Evolutionary conservation across 2,329 filamentous ascomycete species (phyloP).

Genomic region (Ophiosphaerella korrae): DNA sequence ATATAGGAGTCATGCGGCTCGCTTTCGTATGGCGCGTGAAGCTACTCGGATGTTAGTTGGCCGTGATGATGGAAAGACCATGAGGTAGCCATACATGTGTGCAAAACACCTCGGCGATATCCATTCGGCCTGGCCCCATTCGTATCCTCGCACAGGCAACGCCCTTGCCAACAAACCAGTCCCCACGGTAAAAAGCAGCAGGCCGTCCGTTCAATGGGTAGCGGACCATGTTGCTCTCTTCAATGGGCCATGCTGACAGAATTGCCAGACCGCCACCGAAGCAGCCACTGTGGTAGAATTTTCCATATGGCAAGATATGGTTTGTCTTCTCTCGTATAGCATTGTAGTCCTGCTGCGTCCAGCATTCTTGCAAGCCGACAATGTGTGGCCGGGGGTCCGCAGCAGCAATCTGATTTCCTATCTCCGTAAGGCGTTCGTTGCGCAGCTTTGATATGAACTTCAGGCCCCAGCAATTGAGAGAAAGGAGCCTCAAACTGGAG

Average conservation of each 20-base stretch:
- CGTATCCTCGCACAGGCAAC: slow-evolving; percentile 82
- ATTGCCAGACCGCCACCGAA: slow-evolving; percentile 91
- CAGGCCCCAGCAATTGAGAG: slow-evolving; percentile 96
- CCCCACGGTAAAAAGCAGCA: slow-evolving; percentile 89
- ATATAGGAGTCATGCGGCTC: slow-evolving; percentile 83
- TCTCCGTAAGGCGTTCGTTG: slow-evolving; percentile 77
- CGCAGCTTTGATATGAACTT: slow-evolving; percentile 83
- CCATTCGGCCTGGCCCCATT: slow-evolving; percentile 66
- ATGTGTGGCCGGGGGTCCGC: slow-evolving; percentile 75
- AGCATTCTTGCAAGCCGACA: slow-evolving; percentile 94
- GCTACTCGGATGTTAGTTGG: slow-evolving; percentile 53
- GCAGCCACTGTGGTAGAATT: slow-evolving; percentile 89
- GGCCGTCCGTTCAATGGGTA: slow-evolving; percentile 94
- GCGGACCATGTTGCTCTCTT: slow-evolving; percentile 81
- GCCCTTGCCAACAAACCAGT: slow-evolving; percentile 97
- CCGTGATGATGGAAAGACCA: background rate
- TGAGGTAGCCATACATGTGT: slow-evolving; percentile 68
- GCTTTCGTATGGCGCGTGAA: slow-evolving; percentile 85
- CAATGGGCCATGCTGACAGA: slow-evolving; percentile 88
- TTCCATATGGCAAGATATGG: slow-evolving; percentile 81
- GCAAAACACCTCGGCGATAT: slow-evolving; percentile 86
- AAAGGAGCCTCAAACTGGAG: slow-evolving; percentile 73
- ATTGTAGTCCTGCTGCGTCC: slow-evolving; percentile 83
- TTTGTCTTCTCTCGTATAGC: slow-evolving; percentile 75
- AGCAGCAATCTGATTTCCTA: slow-evolving; percentile 77